Conservation (phyloP, 176 grass and related monocot species). For the Avena atlantica region DNA sequence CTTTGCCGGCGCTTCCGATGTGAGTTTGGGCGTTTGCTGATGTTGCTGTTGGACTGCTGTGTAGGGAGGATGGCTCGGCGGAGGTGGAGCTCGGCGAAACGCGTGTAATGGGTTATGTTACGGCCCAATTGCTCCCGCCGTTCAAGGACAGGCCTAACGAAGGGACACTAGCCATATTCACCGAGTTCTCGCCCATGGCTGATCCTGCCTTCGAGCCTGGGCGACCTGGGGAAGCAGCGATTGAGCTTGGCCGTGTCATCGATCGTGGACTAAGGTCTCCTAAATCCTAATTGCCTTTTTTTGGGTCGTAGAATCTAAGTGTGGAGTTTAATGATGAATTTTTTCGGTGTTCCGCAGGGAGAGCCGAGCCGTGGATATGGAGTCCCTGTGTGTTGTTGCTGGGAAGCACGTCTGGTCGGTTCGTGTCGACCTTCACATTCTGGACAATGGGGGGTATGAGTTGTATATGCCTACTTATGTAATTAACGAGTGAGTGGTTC, state of each 20-base stretch:
- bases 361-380: conserved; percentile 95
- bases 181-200: conserved; percentile 98
- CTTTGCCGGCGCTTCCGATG: neutral
- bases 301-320: neutral
- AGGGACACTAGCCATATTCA: conserved; percentile 83
- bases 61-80: conserved; percentile 83
- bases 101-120: conserved; percentile 85
- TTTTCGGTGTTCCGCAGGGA: conserved; percentile 52
- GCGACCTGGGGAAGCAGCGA: conserved; percentile 73
- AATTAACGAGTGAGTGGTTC: neutral
- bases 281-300: neutral
- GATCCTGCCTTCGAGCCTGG: conserved; percentile 90
- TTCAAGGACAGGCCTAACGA: conserved; percentile 94
- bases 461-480: conserved; percentile 9
- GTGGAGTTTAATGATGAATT: neutral
- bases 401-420: conserved; percentile 93
- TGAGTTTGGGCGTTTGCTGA: neutral
- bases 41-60: neutral
- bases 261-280: conserved; percentile 86
- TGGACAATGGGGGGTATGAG: conserved; percentile 96
- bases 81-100: conserved; percentile 93
- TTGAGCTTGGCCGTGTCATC: conserved; percentile 87
- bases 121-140: conserved; percentile 78
- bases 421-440: conserved; percentile 90
- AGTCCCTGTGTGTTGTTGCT: conserved; percentile 88